phyloP scores from a whole-genome alignment of 2,329 filamentous ascomycete genomes.

The Apiospora koreana region DNA sequence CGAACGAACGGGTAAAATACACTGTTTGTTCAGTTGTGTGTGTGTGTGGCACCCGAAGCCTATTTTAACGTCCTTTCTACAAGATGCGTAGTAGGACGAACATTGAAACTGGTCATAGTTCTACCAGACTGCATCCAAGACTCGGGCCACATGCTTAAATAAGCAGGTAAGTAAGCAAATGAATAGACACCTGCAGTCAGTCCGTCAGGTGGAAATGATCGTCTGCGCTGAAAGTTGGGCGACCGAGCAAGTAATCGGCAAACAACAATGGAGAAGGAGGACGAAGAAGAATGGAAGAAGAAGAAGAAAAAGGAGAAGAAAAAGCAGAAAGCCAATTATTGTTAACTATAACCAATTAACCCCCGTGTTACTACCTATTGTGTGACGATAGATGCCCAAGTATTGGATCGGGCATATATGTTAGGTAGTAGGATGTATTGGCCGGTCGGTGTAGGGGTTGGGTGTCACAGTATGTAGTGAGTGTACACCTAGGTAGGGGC shows the following conservation, averaged over 20 bases:
- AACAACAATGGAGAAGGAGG: background rate
- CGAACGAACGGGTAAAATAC: background rate
- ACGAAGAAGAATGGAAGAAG: background rate
- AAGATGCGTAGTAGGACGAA: background rate
- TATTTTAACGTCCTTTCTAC: background rate
- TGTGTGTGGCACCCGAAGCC: background rate
- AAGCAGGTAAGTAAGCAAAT: no score
- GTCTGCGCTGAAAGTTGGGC: background rate
- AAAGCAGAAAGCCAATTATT: background rate
- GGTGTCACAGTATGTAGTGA: background rate
- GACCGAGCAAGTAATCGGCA: background rate
- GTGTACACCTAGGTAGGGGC: background rate
- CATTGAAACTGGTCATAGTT: no score
- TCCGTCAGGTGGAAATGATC: no score
- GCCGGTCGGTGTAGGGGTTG: background rate
- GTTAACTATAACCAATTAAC: no score
- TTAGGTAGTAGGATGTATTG: no score
- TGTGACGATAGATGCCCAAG: background rate
- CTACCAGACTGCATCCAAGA: no score
- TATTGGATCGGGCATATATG: slow-evolving; percentile 2
- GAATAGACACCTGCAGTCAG: no score
- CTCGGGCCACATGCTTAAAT: no score
- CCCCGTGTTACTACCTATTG: background rate
- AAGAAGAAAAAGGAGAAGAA: no score
- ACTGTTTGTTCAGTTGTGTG: background rate